Evolutionary conservation across 345 rosid species (phyloP).

Genomic region (Eucalyptus sp.): DNA sequence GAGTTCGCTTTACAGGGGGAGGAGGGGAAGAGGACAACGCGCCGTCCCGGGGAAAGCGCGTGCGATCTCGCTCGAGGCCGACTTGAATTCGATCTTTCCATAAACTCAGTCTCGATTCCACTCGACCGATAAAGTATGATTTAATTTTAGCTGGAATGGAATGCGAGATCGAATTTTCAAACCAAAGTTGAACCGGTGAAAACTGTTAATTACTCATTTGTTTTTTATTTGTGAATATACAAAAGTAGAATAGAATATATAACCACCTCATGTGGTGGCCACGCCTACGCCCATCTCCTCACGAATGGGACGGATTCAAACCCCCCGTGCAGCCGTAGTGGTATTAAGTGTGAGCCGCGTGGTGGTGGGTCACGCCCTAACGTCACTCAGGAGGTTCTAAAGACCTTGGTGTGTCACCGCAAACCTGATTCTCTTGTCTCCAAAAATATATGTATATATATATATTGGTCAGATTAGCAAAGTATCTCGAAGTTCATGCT

Average conservation of each 20-base stretch:
- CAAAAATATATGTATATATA: too few species aligned
- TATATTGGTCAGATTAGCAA: too few species aligned
- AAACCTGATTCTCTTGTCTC: too few species aligned
- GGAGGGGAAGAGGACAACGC: neutral
- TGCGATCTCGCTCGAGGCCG: neutral
- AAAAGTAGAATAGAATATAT: neutral
- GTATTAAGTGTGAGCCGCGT: too few species aligned
- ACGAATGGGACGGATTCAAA: too few species aligned
- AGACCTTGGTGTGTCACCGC: too few species aligned
- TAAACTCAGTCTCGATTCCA: neutral
- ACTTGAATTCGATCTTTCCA: neutral
- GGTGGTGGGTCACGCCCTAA: too few species aligned
- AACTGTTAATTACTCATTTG: neutral
- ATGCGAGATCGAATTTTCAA: neutral
- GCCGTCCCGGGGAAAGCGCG: neutral
- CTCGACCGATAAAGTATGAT: fast-evolving
- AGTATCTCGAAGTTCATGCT: too few species aligned
- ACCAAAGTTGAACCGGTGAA: fast-evolving
- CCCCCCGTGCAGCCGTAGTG: too few species aligned
- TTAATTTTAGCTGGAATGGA: neutral
- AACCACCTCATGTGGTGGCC: too few species aligned
- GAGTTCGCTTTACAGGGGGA: slow-evolving; percentile 16
- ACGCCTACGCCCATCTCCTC: too few species aligned
- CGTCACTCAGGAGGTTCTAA: too few species aligned
- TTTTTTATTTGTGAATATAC: neutral